These are phyloP conservation scores for Cladobotryum mycophilum DNA, from an alignment of 2,329 filamentous ascomycete species.

Conservation along the genomic window DNA sequence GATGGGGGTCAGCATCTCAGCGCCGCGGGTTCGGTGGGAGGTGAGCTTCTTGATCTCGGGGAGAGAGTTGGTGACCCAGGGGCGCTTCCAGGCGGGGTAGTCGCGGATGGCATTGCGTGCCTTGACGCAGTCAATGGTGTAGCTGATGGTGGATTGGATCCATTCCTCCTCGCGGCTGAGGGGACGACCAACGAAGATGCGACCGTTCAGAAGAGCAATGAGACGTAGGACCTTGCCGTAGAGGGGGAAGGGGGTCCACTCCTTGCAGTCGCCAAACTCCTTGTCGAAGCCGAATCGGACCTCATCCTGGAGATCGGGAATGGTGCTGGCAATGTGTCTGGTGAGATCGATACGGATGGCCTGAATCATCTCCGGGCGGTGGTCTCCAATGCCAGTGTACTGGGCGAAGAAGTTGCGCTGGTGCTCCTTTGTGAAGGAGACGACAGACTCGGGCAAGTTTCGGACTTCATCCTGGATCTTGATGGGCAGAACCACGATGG, in stretches of 20 bases:
- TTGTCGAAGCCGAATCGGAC: not conserved
- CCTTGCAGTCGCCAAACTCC: too few species aligned
- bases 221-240: slow-evolving; percentile 1
- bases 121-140: slow-evolving; percentile 40
- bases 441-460: too few species aligned
- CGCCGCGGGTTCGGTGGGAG: slow-evolving; percentile 29
- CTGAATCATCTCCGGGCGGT: not conserved
- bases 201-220: slow-evolving; percentile 9
- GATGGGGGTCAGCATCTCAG: too few species aligned
- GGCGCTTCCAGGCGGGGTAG: slow-evolving; percentile 45
- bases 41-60: slow-evolving; percentile 39
- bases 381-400: not conserved
- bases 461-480: too few species aligned
- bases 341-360: slow-evolving; percentile 4
- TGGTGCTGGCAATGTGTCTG: not conserved
- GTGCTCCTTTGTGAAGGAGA: too few species aligned
- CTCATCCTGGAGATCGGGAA: not conserved
- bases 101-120: slow-evolving; percentile 41
- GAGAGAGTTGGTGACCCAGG: slow-evolving; percentile 39
- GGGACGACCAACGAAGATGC: slow-evolving; percentile 45
- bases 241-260: slow-evolving; percentile 1
- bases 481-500: too few species aligned
- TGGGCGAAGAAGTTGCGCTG: too few species aligned
- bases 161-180: slow-evolving; percentile 48
- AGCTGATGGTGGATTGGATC: slow-evolving; percentile 47